phyloP scores from a whole-genome alignment of 164 flowering plant species.

The Akebia trifoliata region DNA sequence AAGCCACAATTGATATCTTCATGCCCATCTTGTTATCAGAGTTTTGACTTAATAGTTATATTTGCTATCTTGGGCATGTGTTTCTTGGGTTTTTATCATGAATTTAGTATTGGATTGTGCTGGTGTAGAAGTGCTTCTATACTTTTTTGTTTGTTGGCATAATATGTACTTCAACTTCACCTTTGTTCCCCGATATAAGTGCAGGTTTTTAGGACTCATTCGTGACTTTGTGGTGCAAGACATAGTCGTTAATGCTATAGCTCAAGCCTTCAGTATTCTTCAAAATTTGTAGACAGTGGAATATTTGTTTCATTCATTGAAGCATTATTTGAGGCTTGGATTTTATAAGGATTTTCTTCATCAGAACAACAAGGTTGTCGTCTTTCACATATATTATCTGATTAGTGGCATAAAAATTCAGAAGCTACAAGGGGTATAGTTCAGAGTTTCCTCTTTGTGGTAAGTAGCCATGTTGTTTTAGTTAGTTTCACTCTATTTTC shows the following conservation, averaged over 20 bases:
- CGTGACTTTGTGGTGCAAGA: constrained; percentile 30
- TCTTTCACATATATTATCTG: constrained; percentile 27
- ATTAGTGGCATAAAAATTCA: constrained; percentile 24
- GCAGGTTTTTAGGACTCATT: constrained; percentile 41
- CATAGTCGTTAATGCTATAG: constrained; percentile 24
- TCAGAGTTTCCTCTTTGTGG: constrained; percentile 29
- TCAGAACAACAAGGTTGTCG: constrained; percentile 29
- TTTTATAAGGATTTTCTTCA: constrained; percentile 18
- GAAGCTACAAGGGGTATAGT: constrained; percentile 37
- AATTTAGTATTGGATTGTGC: no score
- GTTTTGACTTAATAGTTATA: no score
- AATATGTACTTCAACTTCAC: constrained; percentile 9
- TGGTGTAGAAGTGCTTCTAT: neutral
- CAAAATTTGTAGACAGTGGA: constrained; percentile 35
- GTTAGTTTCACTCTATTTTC: neutral
- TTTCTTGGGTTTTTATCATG: no score
- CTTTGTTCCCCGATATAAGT: constrained; percentile 21
- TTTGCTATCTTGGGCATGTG: no score
- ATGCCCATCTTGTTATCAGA: no score
- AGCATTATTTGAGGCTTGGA: constrained; percentile 25
- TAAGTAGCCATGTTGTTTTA: constrained; percentile 25
- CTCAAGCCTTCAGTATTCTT: constrained; percentile 23
- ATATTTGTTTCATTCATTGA: constrained; percentile 24
- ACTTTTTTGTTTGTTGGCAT: no score
- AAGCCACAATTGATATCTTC: neutral